Conservation (phyloP, 148 eudicot species). For the Cornus controversa region DNA sequence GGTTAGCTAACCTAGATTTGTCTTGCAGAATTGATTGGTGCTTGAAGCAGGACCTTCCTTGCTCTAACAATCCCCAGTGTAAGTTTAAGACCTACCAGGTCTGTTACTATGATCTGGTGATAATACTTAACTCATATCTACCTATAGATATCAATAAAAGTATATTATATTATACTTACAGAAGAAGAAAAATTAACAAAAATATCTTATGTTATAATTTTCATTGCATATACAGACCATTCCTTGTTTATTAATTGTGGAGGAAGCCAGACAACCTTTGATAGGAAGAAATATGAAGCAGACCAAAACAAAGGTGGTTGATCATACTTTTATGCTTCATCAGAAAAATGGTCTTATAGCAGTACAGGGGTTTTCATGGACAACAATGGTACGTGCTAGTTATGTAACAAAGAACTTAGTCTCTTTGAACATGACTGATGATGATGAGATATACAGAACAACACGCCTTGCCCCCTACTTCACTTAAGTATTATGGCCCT, state of each 20-base stretch:
- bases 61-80: constrained; percentile 45
- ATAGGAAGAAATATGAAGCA: constrained; percentile 49
- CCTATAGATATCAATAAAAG: not conserved
- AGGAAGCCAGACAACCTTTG: constrained; percentile 41
- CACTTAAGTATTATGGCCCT: constrained; percentile 73
- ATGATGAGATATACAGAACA: constrained; percentile 48
- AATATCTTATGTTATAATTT: not conserved
- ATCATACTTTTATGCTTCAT: constrained; percentile 41
- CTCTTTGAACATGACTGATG: constrained; percentile 23
- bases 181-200: too few relatives aligned
- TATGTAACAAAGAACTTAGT: constrained; percentile 32
- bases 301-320: constrained; percentile 40
- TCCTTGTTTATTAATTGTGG: constrained; percentile 80
- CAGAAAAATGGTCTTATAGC: constrained; percentile 75
- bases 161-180: too few relatives aligned
- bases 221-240: constrained; percentile 39
- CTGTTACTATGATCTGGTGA: constrained; percentile 3
- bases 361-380: constrained; percentile 58
- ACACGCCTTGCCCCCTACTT: constrained; percentile 75
- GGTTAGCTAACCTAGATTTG: not conserved
- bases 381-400: constrained; percentile 14
- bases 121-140: not conserved
- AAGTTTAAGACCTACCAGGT: constrained; percentile 18
- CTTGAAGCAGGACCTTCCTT: constrained; percentile 54
- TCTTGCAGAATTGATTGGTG: constrained; percentile 51